Evolutionary conservation across 371 early-diverging fungal species (phyloP), one percentile per base, ranked within the genome.

Genomic region (Dichotomocladium elegans): DNA sequence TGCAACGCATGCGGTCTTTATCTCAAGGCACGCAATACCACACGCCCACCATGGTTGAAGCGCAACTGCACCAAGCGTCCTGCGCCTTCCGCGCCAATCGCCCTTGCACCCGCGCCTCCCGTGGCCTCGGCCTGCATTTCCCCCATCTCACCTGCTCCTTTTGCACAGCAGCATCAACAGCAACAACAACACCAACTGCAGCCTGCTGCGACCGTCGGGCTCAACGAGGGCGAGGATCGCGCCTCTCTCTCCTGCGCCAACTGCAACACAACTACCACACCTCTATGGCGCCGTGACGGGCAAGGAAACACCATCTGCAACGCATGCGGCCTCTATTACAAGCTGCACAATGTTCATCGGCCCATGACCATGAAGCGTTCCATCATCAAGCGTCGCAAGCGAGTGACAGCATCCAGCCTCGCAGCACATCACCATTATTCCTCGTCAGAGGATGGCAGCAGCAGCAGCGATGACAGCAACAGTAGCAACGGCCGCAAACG

Each of bases 1-100:
- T 95, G 96, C 69, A 95, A 95, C 71, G 95, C 95, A 14, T 96
- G 95, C 71, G 91, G 91, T n/a, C 79, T 90, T 43, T 91, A 91
- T 60, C 75, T 81, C 52, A 91, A 91, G 65, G 89, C 92, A 21
- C 81, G 91, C 47, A 88, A 90, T 55, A 82, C 85, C 19, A 85
- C 83, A 49, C 85, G 93, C 7, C 93, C 93, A 40, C 79, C 79
- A 44, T 86, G 88, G 85, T 78, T 90, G 29, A 89, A 89, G 53
- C 82, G 87, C 50, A 74, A 80, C 31, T 47, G 57, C n/a, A 61
- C 50, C 47, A 70, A 71, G 31, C 59, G 63, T 19, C 62, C 60
- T 19, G 51, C 44, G 28, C 53, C 66, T 11, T 50, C 59, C 22
- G 31, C 57, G n/a, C 61, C 65, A 17, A 61, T 60, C 37, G 61